Evolutionary conservation across 2,329 filamentous ascomycete genomes (phyloP).

Genomic region (Ceratocystis alfenasii): DNA sequence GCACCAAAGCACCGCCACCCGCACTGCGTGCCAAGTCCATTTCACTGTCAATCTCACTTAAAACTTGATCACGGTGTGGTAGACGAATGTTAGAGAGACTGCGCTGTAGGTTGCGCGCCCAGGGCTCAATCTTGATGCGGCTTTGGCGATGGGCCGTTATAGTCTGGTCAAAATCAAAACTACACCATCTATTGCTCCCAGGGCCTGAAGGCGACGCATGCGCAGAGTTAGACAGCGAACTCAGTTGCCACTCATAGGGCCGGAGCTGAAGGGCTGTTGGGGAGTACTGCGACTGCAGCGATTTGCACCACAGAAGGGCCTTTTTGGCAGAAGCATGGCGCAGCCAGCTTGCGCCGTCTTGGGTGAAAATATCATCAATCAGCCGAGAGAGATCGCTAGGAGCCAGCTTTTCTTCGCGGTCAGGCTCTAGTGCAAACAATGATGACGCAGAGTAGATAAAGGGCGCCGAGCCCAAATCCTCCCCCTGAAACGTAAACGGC

Average conservation of each 20-base stretch:
- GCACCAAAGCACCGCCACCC: constrained; percentile 50
- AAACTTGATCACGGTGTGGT: constrained; percentile 51
- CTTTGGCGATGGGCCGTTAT: constrained; percentile 28
- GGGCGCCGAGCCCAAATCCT: neutral
- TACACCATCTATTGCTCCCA: constrained; percentile 25
- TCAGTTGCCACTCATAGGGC: constrained; percentile 39
- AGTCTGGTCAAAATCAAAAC: neutral
- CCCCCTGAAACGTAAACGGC: constrained; percentile 49
- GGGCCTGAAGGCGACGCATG: constrained; percentile 12
- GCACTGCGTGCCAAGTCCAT: constrained; percentile 52
- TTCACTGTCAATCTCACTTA: constrained; percentile 58
- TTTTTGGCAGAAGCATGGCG: constrained; percentile 75
- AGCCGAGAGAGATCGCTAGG: constrained; percentile 60
- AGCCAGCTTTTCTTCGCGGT: constrained; percentile 72
- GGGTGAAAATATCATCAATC: constrained; percentile 63
- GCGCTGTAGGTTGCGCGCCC: constrained; percentile 69
- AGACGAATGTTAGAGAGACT: constrained; percentile 60
- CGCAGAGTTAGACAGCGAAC: neutral
- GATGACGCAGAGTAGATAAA: constrained; percentile 59
- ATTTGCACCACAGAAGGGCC: constrained; percentile 56
- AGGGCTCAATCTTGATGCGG: constrained; percentile 59
- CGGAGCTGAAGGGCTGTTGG: constrained; percentile 24
- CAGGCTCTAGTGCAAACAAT: constrained; percentile 45
- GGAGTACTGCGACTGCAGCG: constrained; percentile 19
- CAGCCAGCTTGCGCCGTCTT: constrained; percentile 66